Evolutionary conservation across 2,329 filamentous ascomycete species (phyloP).

Genomic region (Pseudopyricularia cyperi): DNA sequence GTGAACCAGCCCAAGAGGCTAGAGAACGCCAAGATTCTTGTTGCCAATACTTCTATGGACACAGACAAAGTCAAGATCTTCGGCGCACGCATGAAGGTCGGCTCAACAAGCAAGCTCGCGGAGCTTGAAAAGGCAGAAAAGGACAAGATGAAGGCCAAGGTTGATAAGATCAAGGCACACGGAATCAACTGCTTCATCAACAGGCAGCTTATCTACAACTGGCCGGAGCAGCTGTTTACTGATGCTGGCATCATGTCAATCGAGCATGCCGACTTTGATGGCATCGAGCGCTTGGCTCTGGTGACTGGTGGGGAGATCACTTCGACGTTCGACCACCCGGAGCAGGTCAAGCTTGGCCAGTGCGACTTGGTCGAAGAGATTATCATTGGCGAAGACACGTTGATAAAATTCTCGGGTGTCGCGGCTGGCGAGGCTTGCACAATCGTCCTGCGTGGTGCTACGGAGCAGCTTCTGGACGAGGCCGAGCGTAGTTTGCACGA

Average conservation of each 20-base stretch:
- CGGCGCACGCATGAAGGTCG: slow-evolving; percentile 90
- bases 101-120: slow-evolving; percentile 91
- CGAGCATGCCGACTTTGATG: slow-evolving; percentile 97
- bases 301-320: slow-evolving; percentile 97
- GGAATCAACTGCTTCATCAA: slow-evolving; percentile 99
- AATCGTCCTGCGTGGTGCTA: slow-evolving; percentile 89
- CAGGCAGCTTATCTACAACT: slow-evolving; percentile 98
- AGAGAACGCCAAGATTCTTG: slow-evolving; percentile 95
- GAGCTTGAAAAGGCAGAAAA: slow-evolving; percentile 96
- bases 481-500: slow-evolving; percentile 93
- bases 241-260: slow-evolving; percentile 97
- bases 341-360: slow-evolving; percentile 88
- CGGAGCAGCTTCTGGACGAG: slow-evolving; percentile 93
- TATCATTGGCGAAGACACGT: slow-evolving; percentile 92
- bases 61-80: slow-evolving; percentile 99
- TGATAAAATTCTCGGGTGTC: slow-evolving; percentile 96
- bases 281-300: slow-evolving; percentile 85
- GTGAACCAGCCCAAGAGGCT: slow-evolving; percentile 96
- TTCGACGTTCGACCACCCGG: slow-evolving; percentile 95
- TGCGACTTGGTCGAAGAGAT: slow-evolving; percentile 96
- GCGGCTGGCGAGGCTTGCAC: slow-evolving; percentile 91
- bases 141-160: slow-evolving; percentile 99
- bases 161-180: slow-evolving; percentile 96
- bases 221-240: slow-evolving; percentile 97
- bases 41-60: slow-evolving; percentile 98